Evolutionary conservation across 2,329 filamentous ascomycete genomes (phyloP), one percentile per base, ranked within the genome.

Genomic region (Lecanicillium sp.): DNA sequence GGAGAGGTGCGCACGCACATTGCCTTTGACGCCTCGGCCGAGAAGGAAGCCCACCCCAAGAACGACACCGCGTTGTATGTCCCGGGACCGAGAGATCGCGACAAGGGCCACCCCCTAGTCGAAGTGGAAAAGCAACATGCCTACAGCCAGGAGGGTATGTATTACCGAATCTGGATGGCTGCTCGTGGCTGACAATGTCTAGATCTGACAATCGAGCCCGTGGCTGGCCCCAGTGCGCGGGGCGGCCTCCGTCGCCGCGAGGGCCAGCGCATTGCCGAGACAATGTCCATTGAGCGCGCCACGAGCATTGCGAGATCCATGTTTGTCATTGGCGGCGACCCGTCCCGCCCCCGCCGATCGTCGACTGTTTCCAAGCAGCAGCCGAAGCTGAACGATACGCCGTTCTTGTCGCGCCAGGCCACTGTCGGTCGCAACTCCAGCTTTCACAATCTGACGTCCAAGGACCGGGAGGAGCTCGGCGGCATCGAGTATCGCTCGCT

Each of bases 401-500:
- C 70, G 0, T 58, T 63, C 20, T 58, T 75, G 1, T 74, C 70
- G 4, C 62, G 64, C 15, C 63, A 68, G 29, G 67, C 65, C 3
- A 72, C 69, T 1, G 52, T 75, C 5, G 71, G 72, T 1, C 61
- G 70, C 2, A 75, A 75, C 50, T 73, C 70, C 1, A 58, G 66
- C 21, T 75, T 77, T 26, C 51, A 65, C 24, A 69, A 74, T 42
- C 36, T 76, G 41, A 66, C 66, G 1, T 57, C 60, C 0, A 53
- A 65, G 15, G 69, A 71, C 37, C 59, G 67, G 5, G 69, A 74
- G 48, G 60, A 63, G n/a, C 60, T 78, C 0, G 74, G 74, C 1
- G 75, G 74, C 0, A 70, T 76, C 29, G 75, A 77, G 55, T 78
- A 78, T 36, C 67, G 72, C 1, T 71, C 67, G 26, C 57, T 78